Evolutionary conservation across 257 asterid genomes (phyloP), one percentile per base, ranked within the genome.

Genomic region (Nicotiana tabacum): DNA sequence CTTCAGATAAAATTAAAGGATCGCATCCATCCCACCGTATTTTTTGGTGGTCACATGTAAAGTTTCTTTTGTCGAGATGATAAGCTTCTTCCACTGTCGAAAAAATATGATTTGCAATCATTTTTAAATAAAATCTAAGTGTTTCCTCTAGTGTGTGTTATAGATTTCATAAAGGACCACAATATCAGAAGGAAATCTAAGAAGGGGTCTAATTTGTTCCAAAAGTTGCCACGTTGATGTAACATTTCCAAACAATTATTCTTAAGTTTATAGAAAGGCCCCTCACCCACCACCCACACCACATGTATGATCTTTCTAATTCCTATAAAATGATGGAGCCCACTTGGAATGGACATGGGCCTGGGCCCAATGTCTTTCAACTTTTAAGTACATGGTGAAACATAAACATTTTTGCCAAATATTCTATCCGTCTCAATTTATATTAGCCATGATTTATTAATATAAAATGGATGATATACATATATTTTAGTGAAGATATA

Each of bases 61-160:
- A 6, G 48, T 39, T 39, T 39, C 48, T 39, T 9, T 39, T 7
- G 10, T 39, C 48, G 48, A 39, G 48, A 39, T 39, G 10, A 39
- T 6, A 39, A 39, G 1, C 46, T 39, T 39, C 46, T 39, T 6
- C 9, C 46, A 39, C 9, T 6, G 46, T 39, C 2, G 46, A 39
- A 39, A 39, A 39, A 33, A 39, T n/a, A 39, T 69, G 24, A 70
- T 70, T 43, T 18, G 21, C 78, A 70, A 70, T 70, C 37, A 21
- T 70, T 70, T 43, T 70, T 60, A 70, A 43, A 21, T 43, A 43
- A 70, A 70, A 70, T 70, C 78, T 43, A n/a, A 70, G 13, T 70
- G 78, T 43, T 69, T 70, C 78, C 78, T 43, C 27, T 69, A 43
- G 21, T 43, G 35, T 70, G 17, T 43, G 60, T 0, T 11, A 12